Evolutionary conservation across 805 yeast genomes (phyloP).

Genomic region (Metschnikowia santaceciliae): DNA sequence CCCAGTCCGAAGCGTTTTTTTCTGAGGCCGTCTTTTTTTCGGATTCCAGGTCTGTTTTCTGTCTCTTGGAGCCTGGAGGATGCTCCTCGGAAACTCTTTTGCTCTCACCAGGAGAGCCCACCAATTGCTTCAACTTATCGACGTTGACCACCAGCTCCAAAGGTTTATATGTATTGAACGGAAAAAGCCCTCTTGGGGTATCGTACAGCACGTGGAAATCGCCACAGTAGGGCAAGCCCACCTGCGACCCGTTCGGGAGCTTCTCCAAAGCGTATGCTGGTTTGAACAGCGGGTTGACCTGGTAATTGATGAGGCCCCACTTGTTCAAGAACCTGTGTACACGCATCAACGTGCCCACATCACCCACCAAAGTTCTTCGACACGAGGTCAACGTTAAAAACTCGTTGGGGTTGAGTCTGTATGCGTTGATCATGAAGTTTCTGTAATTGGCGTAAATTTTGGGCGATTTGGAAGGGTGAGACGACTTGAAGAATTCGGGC

Average conservation of each 20-base stretch:
- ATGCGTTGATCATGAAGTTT: conserved; percentile 84
- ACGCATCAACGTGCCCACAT: conserved; percentile 83
- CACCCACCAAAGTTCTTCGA: conserved; percentile 86
- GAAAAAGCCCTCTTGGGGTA: conserved; percentile 89
- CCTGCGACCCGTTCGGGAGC: conserved; percentile 38
- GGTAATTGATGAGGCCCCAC: conserved; percentile 94
- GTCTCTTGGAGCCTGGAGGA: conserved; percentile 24
- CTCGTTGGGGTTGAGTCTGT: conserved; percentile 84
- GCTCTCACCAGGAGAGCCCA: conserved; percentile 12
- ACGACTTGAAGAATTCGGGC: conserved; percentile 80
- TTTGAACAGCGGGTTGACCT: conserved; percentile 73
- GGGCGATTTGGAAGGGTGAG: conserved; percentile 75
- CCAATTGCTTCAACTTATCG: conserved; percentile 29
- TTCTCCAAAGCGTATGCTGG: conserved; percentile 60
- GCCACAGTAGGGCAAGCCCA: conserved; percentile 66
- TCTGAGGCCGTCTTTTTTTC: neutral
- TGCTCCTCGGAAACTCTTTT: neutral
- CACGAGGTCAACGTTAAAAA: conserved; percentile 87
- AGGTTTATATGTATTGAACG: conserved; percentile 78
- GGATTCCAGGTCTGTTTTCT: conserved; percentile 12
- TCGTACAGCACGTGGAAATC: conserved; percentile 76
- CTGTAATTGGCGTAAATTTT: conserved; percentile 76
- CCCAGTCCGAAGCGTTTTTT: conserved; percentile 48
- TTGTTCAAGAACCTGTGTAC: conserved; percentile 78
- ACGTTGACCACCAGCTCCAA: conserved; percentile 50